Evolutionary conservation across 345 rosid species (phyloP).

Genomic region (Sonneratia alba): DNA sequence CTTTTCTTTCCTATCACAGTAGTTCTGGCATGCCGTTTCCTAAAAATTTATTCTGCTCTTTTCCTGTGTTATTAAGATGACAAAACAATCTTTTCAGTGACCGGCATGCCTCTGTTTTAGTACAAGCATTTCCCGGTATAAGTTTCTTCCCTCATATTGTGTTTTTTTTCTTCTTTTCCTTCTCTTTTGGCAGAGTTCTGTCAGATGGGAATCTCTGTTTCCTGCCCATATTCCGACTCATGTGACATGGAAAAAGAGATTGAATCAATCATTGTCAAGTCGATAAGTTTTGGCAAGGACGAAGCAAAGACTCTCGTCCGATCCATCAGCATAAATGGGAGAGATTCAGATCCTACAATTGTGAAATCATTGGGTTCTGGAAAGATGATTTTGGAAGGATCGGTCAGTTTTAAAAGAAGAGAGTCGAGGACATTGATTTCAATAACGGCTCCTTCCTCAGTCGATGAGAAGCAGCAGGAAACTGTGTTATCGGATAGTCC

Average conservation of each 20-base stretch:
- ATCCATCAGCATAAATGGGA: constrained; percentile 52
- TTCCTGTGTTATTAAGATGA: too few species aligned
- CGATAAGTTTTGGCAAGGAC: constrained; percentile 67
- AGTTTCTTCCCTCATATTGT: background rate
- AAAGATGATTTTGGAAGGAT: constrained; percentile 62
- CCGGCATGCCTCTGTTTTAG: background rate
- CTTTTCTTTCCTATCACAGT: background rate
- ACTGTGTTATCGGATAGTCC: constrained; percentile 4
- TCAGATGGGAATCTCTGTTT: constrained; percentile 58
- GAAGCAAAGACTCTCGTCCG: constrained; percentile 49
- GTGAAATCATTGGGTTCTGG: constrained; percentile 63
- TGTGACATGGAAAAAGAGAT: constrained; percentile 48
- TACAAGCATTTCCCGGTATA: background rate
- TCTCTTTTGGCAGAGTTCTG: background rate
- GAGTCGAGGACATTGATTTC: constrained; percentile 50
- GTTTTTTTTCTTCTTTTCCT: background rate
- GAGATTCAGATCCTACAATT: constrained; percentile 48
- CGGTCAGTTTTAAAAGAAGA: constrained; percentile 61
- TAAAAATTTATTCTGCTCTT: too few species aligned
- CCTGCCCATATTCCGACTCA: constrained; percentile 50
- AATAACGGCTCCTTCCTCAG: constrained; percentile 14
- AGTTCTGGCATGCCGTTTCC: background rate
- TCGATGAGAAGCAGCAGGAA: constrained; percentile 16
- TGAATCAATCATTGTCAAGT: constrained; percentile 66
- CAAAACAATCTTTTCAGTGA: too few species aligned